phyloP scores from a whole-genome alignment of 2,329 filamentous ascomycete species.

The Rachicladosporium sp. region DNA sequence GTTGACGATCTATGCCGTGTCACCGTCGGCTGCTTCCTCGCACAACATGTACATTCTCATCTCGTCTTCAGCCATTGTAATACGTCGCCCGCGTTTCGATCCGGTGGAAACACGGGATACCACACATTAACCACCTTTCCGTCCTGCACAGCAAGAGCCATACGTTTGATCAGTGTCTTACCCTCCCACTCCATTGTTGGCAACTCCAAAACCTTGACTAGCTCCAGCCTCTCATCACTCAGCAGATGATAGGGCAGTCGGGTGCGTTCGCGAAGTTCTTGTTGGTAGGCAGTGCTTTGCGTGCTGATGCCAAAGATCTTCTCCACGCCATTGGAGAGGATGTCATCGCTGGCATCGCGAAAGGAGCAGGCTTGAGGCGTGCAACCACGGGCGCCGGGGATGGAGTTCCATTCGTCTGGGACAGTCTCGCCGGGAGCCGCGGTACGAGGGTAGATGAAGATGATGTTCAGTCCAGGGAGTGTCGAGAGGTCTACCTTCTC shows the following conservation, averaged over 20 bases:
- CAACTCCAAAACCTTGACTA: slow-evolving; percentile 24
- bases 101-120: slow-evolving; percentile 34
- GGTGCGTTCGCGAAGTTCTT: slow-evolving; percentile 26
- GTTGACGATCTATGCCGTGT: no score
- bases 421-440: slow-evolving; percentile 28
- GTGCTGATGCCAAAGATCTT: slow-evolving; percentile 30
- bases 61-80: slow-evolving; percentile 18
- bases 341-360: slow-evolving; percentile 19
- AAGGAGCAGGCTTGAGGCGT: slow-evolving; percentile 35
- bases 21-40: no score
- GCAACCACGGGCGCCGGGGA: slow-evolving; percentile 33
- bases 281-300: slow-evolving; percentile 29
- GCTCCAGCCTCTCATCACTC: slow-evolving; percentile 27
- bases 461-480: slow-evolving; percentile 26
- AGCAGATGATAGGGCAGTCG: slow-evolving; percentile 30
- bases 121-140: slow-evolving; percentile 29
- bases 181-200: slow-evolving; percentile 30
- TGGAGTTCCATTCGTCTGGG: slow-evolving; percentile 29
- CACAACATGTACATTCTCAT: no score
- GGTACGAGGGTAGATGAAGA: slow-evolving; percentile 33
- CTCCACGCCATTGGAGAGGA: slow-evolving; percentile 18
- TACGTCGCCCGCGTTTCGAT: slow-evolving; percentile 28
- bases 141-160: slow-evolving; percentile 28
- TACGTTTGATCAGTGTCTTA: slow-evolving; percentile 25
- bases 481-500: slow-evolving; percentile 21